Base-by-base conservation (phyloP, 331 rosid species). In the Phaseolus coccineus region DNA sequence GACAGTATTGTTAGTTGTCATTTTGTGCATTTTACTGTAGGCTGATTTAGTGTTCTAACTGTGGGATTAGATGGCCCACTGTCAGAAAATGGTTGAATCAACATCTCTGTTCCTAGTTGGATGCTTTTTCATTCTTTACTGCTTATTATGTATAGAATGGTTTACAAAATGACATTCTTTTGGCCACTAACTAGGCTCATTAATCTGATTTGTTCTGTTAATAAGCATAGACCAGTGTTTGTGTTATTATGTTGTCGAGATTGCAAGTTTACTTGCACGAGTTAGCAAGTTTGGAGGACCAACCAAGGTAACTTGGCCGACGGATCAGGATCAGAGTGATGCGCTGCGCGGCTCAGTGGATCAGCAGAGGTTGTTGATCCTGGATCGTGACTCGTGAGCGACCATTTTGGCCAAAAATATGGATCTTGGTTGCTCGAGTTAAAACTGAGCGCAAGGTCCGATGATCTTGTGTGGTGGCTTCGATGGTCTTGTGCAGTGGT, bases 81-180 rank as follows among this genome's bases (percentile, higher is more conserved):
- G 52, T 53, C 30, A 11, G 63, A 82, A 35, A 70, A 47, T 62
- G 77, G 46, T 71, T 77, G 46, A 77, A 71, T 22, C 46, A 42
- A 15, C 37, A 77, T 70, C 64, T 53, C 44, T 28, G 51, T 71
- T 82, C 47, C 22, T 74, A 62, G 56, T 56, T 53, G 71, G 53
- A 37, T 27, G 73, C 40, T 67, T 62, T 73, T 70, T 40, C 46
- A 79, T 59, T n/a, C 24, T 59, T 25, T 42, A 33, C 16, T 53
- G 28, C 19, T 51, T 46, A 28, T 52, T 80, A 76, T 12, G 22
- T 27, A 28, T 48, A 35, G 37, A 55, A 33, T 68, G 51, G 62
- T 52, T 69, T 30, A 42, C 51, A 76, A 8, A 13, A 42, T 42
- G 40, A n/a, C 19, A 16, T n/a, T 15, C 48, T 47, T 76, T 33